These are phyloP conservation scores for Clarireedia monteithiana DNA, from an alignment of 2,329 filamentous ascomycete genomes.

Conservation along the genomic window DNA sequence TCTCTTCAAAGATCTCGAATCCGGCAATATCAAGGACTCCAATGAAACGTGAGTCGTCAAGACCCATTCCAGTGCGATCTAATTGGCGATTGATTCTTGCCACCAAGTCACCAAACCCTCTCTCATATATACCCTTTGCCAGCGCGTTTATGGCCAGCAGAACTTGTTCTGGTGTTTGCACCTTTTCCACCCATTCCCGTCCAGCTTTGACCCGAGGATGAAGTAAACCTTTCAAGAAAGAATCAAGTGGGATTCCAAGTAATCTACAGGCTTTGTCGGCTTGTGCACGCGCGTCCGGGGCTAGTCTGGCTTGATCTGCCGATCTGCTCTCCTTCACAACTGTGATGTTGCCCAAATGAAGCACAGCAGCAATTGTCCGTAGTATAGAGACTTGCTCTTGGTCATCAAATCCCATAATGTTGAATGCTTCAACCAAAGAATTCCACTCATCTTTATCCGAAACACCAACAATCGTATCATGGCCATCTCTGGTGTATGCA, in stretches of 20 bases:
- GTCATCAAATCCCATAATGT: slow-evolving; percentile 86
- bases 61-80: slow-evolving; percentile 72
- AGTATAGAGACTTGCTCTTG: slow-evolving; percentile 78
- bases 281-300: slow-evolving; percentile 65
- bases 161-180: slow-evolving; percentile 94
- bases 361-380: slow-evolving; percentile 78
- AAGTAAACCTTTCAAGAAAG: slow-evolving; percentile 80
- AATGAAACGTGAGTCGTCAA: slow-evolving; percentile 91
- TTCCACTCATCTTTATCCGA: slow-evolving; percentile 91
- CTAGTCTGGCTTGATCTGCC: slow-evolving; percentile 81
- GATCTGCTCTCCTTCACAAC: slow-evolving; percentile 87
- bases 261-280: slow-evolving; percentile 75
- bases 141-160: slow-evolving; percentile 83
- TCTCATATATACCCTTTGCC: slow-evolving; percentile 95
- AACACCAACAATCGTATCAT: slow-evolving; percentile 83
- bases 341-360: slow-evolving; percentile 87
- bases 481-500: slow-evolving; percentile 82
- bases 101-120: slow-evolving; percentile 89
- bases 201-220: slow-evolving; percentile 94
- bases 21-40: slow-evolving; percentile 98
- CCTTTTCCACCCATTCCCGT: slow-evolving; percentile 96
- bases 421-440: slow-evolving; percentile 81
- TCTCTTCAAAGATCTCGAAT: slow-evolving; percentile 97
- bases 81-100: slow-evolving; percentile 85
- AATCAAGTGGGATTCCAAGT: slow-evolving; percentile 74